These are phyloP conservation scores for Spirogloea muscicola DNA, from an alignment of 139 green algal species.

Conservation along the genomic window DNA sequence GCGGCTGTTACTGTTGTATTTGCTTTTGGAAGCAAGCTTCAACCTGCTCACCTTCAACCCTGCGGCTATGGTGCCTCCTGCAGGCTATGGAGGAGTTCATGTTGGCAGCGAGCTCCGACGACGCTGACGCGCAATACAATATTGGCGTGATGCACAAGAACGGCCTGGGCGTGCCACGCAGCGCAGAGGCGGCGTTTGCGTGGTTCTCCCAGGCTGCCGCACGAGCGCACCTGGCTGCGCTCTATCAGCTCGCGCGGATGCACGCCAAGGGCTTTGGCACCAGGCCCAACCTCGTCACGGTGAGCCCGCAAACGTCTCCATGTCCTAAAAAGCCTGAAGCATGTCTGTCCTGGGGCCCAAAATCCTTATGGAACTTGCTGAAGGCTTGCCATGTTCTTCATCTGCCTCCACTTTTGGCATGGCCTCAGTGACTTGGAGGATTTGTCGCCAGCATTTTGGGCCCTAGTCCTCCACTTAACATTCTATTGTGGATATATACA, in stretches of 20 bases:
- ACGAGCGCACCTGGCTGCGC: constrained; percentile 56
- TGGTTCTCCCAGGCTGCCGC: constrained; percentile 55
- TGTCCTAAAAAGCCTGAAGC: background rate
- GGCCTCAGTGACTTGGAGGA: too few species aligned
- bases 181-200: constrained; percentile 57
- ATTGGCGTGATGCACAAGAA: constrained; percentile 50
- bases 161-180: constrained; percentile 36
- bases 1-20: too few species aligned
- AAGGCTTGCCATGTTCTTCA: background rate
- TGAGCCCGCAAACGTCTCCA: background rate
- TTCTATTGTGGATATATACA: too few species aligned
- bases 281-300: constrained; percentile 3
- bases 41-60: background rate
- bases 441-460: too few species aligned
- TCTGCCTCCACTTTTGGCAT: background rate
- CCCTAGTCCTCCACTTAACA: too few species aligned
- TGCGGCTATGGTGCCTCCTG: background rate
- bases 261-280: constrained; percentile 65
- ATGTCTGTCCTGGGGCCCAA: background rate
- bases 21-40: too few species aligned
- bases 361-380: background rate
- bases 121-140: constrained; percentile 50
- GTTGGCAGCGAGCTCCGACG: constrained; percentile 25
- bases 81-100: constrained; percentile 28
- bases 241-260: constrained; percentile 90